Percentiles rank a stretch among this genome's conserved stretches.
Conservation (phyloP, 768 basidiomycete genomes). For the Amanita rubescens region DNA sequence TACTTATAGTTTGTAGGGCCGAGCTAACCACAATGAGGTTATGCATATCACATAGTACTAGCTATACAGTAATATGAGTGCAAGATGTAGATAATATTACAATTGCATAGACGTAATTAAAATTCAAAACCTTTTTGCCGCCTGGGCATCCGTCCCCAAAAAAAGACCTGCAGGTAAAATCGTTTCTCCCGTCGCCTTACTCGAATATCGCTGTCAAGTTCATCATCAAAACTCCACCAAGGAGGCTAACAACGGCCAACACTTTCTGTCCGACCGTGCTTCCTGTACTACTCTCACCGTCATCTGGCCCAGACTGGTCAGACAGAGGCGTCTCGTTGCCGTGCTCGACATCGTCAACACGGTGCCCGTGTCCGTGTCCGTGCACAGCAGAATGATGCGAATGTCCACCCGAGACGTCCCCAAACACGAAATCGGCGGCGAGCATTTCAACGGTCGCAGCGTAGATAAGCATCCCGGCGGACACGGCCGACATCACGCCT, state of each 20-base stretch:
- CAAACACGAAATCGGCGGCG: conserved; percentile 78
- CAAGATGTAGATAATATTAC: too few relatives aligned
- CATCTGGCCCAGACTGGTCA: not conserved
- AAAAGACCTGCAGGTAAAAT: too few relatives aligned
- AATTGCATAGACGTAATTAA: too few relatives aligned
- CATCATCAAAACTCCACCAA: conserved; percentile 60
- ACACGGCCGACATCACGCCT: conserved; percentile 75
- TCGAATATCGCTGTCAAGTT: conserved; percentile 47
- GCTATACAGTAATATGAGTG: too few relatives aligned
- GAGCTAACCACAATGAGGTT: too few relatives aligned
- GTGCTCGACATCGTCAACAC: not conserved
- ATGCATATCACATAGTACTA: too few relatives aligned
- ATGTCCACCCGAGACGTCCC: conserved; percentile 39
- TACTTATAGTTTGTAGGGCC: too few relatives aligned
- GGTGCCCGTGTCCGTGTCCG: conserved; percentile 9
- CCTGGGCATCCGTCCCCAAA: too few relatives aligned
- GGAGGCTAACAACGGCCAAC: conserved; percentile 52
- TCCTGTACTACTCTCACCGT: conserved; percentile 12
- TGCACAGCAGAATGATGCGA: conserved; percentile 19
- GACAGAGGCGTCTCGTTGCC: not conserved
- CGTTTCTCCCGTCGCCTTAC: too few relatives aligned
- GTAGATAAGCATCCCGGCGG: conserved; percentile 79
- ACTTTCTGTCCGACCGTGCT: conserved; percentile 31
- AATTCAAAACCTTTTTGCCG: not conserved
- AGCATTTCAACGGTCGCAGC: conserved; percentile 84